Base-by-base conservation (phyloP, 768 basidiomycete species). In the Leccinum barrowsii region DNA sequence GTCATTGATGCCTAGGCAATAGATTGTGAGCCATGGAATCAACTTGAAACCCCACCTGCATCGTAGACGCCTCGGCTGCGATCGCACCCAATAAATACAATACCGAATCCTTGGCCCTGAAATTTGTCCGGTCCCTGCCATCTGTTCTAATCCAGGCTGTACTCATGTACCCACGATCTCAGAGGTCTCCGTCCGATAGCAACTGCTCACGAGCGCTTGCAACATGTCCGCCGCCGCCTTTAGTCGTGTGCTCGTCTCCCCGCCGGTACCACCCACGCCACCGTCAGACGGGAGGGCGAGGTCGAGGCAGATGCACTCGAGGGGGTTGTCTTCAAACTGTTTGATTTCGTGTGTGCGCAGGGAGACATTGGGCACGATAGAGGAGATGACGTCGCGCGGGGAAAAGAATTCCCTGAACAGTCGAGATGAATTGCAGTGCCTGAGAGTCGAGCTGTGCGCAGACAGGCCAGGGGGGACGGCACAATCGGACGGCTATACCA, bases 141-240 rank as follows among this genome's bases (percentile, higher is more conserved):
- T 22, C 22, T 22, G 22, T 22, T 22, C 22, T 22, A 22, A 22
- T 22, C 22, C 22, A 22, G 22, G 22, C 22, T 22, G 22, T 22
- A 22, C 22, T 22, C 22, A 22, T 22, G 22, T 22, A 22, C 22
- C 22, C 22, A 22, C 22, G 22, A 22, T 22, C 22, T 22, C 22
- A 22, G 22, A 22, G 22, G 94, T 83, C 63, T 92, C 90, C 1
- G 80, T 71, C 67, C 97, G 94, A 62, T 86, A 86, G 40, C 93
- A 85, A 58, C 84, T 84, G 7, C 84, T 77, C 17, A 97, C 92
- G 4, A 99, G 78, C 0, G 95, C 92, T 56, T 94, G 90, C 3
- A 97, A 83, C n/a, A 98, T 92, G 67, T 99, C 96, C 0, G 90
- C 94, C 0, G 94, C 96, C 2, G 96, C 90, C 66, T 97, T 92